Conservation (phyloP, 768 basidiomycete genomes). For the Agrocybe pediades region DNA sequence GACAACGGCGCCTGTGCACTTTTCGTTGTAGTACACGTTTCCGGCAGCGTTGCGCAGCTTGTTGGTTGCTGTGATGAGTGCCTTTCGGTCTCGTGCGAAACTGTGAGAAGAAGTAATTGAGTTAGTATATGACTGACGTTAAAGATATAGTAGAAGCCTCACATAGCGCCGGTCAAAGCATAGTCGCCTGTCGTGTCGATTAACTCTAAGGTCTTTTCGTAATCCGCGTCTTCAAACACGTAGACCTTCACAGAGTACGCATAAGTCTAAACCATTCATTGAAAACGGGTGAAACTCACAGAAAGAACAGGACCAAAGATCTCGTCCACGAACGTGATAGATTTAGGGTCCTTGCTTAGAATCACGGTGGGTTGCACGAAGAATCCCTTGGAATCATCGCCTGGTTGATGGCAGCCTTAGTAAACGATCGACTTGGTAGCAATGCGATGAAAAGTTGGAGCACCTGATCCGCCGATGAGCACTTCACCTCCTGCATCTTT, state of each 20-base stretch:
- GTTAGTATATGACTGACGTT: not conserved
- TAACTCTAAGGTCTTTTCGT: constrained; percentile 82
- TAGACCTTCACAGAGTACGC: constrained; percentile 55
- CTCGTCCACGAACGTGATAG: constrained; percentile 90
- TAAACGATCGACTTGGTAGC: not conserved
- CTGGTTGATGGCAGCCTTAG: too few relatives aligned
- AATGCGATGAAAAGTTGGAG: constrained; percentile 16
- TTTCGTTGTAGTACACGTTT: constrained; percentile 98
- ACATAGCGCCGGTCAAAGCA: constrained; percentile 95
- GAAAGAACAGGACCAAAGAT: constrained; percentile 97
- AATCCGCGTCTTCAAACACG: constrained; percentile 87
- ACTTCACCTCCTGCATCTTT: constrained; percentile 89
- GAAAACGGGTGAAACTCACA: constrained; percentile 37
- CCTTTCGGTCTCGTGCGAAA: constrained; percentile 82
- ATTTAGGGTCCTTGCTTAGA: constrained; percentile 86
- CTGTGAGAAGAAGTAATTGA: constrained; percentile 38
- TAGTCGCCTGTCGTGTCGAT: constrained; percentile 88
- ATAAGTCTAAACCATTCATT: not conserved
- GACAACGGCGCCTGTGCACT: constrained; percentile 97
- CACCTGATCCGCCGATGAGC: constrained; percentile 81
- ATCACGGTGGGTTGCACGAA: constrained; percentile 96
- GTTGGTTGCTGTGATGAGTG: constrained; percentile 78
- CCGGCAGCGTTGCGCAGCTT: constrained; percentile 89
- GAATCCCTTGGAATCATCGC: constrained; percentile 89
- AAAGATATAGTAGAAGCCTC: constrained; percentile 27